Base-by-base conservation (phyloP, 768 basidiomycete species). In the Agaricus bisporus region DNA sequence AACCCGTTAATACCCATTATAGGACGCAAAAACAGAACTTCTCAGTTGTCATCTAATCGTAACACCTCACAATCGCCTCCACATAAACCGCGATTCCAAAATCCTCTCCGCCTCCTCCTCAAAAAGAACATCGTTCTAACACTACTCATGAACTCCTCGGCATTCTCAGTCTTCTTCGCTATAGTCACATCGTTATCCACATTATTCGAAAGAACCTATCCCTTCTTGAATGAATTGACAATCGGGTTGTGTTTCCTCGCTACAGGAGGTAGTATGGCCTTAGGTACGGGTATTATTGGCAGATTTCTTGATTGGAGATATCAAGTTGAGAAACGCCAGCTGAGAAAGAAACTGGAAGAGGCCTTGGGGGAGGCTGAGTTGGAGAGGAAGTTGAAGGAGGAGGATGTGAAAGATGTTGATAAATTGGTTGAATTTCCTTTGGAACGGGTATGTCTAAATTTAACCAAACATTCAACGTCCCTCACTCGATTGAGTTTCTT, bases 171-270 rank as follows among this genome's bases (percentile, higher is more conserved):
- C 1, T 82, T 81, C 60, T 86, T 85, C 57, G 77, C 74, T 35
- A 77, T 85, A 29, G 77, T 73, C 1, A 77, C 87, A 0, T 78
- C 79, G 1, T 71, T 85, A 11, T 81, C 86, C 2, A 77, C 82
- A 0, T 70, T 85, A 0, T 83, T 90, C 62, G 70, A 74, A 49
- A 57, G 66, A 1, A 68, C 74, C 1, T 91, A 93, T 58, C 77
- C 84, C 0, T 75, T 67, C 56, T 71, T 90, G 15, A 76, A 66
- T 51, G 78, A 88, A 57, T 80, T 82, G 1, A 74, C 79, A 17
- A 74, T 88, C 32, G 91, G 91, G 2, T 68, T 94, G 3, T 91
- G 87, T 64, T 94, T 85, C 69, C 69, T 93, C 50, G 80, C 82
- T 1, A 77, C 85, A 49, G 92, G 90, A 1, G 77, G 80, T n/a